phyloP scores from a whole-genome alignment of 2,329 filamentous ascomycete species.

The Talaromyces sp. region DNA sequence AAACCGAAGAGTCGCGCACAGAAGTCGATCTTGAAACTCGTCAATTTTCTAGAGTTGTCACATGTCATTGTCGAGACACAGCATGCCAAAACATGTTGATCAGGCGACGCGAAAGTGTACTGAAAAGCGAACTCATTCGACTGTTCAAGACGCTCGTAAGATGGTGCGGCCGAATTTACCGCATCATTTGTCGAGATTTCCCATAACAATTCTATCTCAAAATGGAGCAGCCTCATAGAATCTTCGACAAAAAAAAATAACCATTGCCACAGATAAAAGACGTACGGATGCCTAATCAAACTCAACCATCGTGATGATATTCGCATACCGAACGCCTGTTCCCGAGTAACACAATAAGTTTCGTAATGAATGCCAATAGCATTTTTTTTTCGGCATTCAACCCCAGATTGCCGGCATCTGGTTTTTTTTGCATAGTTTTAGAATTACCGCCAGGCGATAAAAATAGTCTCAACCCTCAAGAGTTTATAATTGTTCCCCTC shows the following conservation, averaged over 20 bases:
- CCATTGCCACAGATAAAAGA: neutral
- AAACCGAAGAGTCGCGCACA: neutral
- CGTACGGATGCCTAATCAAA: neutral
- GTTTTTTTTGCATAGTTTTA: constrained; percentile 4
- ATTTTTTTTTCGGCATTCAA: constrained; percentile 36
- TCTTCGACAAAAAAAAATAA: neutral
- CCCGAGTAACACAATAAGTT: constrained; percentile 31
- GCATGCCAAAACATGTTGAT: neutral
- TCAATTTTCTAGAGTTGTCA: neutral
- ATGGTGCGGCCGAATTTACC: neutral
- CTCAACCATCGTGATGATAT: neutral
- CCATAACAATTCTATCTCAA: neutral
- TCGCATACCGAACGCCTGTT: neutral
- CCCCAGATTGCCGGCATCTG: constrained; percentile 40
- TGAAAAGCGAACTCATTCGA: neutral
- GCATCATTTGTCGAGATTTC: neutral
- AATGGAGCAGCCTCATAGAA: neutral
- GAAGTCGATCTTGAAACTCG: neutral
- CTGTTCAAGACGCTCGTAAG: neutral
- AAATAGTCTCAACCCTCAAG: neutral
- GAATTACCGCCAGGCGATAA: constrained; percentile 4
- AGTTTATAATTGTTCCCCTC: neutral
- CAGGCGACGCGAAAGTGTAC: neutral
- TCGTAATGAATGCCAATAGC: constrained; percentile 41
- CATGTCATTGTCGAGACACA: neutral